Evolutionary conservation across 768 basidiomycete species (phyloP).

Genomic region (Crepidotus variabilis): DNA sequence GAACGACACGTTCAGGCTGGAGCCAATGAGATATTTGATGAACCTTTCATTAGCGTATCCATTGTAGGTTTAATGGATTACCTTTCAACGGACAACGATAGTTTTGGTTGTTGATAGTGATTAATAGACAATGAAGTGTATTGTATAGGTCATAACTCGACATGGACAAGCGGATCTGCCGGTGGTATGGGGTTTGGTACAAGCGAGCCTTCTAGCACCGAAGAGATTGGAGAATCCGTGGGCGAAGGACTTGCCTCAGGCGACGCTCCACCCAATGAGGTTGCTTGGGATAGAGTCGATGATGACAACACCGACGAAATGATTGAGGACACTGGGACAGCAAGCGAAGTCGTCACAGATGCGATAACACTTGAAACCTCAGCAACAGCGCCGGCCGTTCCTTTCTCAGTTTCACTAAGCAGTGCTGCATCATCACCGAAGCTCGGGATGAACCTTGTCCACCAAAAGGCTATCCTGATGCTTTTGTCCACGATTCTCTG

Average conservation of each 20-base stretch:
- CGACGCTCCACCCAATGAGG: background rate
- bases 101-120: background rate
- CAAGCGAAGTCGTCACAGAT: slow-evolving; percentile 7
- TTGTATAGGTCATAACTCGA: slow-evolving; percentile 12
- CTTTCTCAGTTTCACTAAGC: slow-evolving; percentile 31
- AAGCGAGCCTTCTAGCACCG: background rate
- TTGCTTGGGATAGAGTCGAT: background rate
- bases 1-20: slow-evolving; percentile 27
- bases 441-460: slow-evolving; percentile 73
- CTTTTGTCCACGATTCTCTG: slow-evolving; percentile 81
- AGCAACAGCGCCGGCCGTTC: slow-evolving; percentile 10
- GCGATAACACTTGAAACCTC: slow-evolving; percentile 6
- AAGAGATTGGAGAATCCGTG: background rate
- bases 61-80: slow-evolving; percentile 1
- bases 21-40: slow-evolving; percentile 23
- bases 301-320: slow-evolving; percentile 1
- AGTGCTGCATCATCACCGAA: slow-evolving; percentile 33
- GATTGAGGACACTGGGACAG: slow-evolving; percentile 9
- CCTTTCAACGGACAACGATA: background rate
- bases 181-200: background rate
- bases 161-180: slow-evolving; percentile 7
- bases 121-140: background rate
- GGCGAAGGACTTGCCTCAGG: background rate
- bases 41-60: slow-evolving; percentile 22
- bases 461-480: slow-evolving; percentile 80